Evolutionary conservation across 345 rosid species (phyloP).

Genomic region (Boechera stricta): DNA sequence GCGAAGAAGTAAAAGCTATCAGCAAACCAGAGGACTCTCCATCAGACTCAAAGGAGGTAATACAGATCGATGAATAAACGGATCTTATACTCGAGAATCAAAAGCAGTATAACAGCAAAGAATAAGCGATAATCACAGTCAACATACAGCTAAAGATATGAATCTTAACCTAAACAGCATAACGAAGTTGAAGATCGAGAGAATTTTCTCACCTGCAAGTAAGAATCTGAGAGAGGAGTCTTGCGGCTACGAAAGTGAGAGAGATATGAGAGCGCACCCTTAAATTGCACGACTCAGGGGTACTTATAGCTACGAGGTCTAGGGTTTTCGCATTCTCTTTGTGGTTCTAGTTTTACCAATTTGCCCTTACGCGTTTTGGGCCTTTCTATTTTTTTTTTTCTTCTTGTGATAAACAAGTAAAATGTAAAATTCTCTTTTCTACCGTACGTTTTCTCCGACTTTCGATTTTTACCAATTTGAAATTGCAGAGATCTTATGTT

Average conservation of each 20-base stretch:
- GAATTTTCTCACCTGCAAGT: not conserved
- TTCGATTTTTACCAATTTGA: not conserved
- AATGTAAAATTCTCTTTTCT: too few relatives aligned
- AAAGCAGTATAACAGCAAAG: too few relatives aligned
- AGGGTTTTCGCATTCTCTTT: not conserved
- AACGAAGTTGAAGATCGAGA: too few relatives aligned
- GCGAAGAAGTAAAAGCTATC: not conserved
- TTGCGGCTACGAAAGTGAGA: constrained; percentile 35
- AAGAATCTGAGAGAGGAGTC: constrained; percentile 20
- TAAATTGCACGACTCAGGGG: too few relatives aligned
- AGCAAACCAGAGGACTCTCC: not conserved
- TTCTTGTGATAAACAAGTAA: not conserved
- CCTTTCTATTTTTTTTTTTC: not conserved
- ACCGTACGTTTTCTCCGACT: not conserved
- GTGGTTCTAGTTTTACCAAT: not conserved
- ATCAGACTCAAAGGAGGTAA: too few relatives aligned
- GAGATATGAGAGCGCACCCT: not conserved
- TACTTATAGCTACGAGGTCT: too few relatives aligned
- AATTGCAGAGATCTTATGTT: not conserved
- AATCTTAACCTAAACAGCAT: too few relatives aligned
- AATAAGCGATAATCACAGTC: not conserved
- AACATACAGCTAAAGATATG: too few relatives aligned
- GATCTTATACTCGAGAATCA: too few relatives aligned
- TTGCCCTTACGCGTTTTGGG: constrained; percentile 29
- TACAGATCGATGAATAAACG: too few relatives aligned